Conservation (phyloP, 2,329 filamentous ascomycete genomes). For the Exophiala sideris region DNA sequence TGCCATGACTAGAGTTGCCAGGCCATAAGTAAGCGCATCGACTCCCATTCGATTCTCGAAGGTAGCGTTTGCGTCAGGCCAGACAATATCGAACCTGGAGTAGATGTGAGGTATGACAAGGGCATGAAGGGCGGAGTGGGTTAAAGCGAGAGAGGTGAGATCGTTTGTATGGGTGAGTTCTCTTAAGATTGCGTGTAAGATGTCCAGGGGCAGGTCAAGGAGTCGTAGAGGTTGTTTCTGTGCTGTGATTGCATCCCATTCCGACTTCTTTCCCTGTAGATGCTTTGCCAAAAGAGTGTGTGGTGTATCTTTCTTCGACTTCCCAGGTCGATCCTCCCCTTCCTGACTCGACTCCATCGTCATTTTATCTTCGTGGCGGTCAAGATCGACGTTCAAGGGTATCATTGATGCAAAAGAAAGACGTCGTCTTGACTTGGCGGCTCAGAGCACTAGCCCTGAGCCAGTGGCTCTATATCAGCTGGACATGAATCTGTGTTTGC, state of each 20-base stretch:
- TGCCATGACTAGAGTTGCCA: conserved; percentile 75
- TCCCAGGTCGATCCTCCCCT: conserved; percentile 9
- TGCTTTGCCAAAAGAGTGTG: conserved; percentile 23
- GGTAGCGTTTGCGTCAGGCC: conserved; percentile 68
- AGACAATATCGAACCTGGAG: conserved; percentile 81
- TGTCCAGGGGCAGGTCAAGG: conserved; percentile 72
- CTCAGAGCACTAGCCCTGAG: conserved; percentile 25
- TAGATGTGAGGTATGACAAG: conserved; percentile 77
- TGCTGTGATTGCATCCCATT: conserved; percentile 30
- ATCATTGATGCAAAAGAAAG: background rate
- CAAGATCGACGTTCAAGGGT: background rate
- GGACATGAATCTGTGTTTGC: conserved; percentile 18
- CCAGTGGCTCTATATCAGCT: conserved; percentile 16
- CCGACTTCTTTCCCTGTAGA: conserved; percentile 26
- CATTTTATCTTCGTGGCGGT: background rate
- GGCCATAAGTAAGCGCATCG: conserved; percentile 77
- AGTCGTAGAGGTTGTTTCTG: conserved; percentile 60
- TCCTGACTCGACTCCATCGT: conserved; percentile 16
- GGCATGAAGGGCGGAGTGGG: conserved; percentile 72
- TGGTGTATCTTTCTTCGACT: conserved; percentile 2
- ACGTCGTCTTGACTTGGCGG: conserved; percentile 1
- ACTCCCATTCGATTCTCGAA: conserved; percentile 68
- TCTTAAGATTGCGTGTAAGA: conserved; percentile 74
- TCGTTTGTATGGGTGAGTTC: conserved; percentile 82
- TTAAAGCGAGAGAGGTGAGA: conserved; percentile 71